These are phyloP conservation scores for Clavispora vitiphila DNA, from an alignment of 805 yeast species.

Conservation along the genomic window DNA sequence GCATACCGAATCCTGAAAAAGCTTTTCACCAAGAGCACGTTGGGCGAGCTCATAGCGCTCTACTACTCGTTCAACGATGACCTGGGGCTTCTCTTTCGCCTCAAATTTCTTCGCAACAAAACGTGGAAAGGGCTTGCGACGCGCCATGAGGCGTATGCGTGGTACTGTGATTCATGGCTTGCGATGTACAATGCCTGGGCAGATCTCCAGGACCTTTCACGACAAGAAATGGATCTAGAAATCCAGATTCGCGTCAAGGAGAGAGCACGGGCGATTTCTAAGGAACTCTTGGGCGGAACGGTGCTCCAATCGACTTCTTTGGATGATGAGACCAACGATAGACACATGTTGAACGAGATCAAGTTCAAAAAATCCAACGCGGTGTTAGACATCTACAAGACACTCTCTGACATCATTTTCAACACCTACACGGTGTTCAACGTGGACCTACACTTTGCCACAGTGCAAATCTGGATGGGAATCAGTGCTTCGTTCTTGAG, in stretches of 20 bases:
- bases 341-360: constrained; percentile 23
- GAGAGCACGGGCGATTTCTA: constrained; percentile 43
- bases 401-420: constrained; percentile 35
- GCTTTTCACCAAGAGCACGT: constrained; percentile 37
- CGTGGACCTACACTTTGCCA: constrained; percentile 27
- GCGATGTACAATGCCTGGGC: constrained; percentile 49
- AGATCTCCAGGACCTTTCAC: constrained; percentile 37
- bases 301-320: constrained; percentile 7
- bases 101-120: constrained; percentile 41
- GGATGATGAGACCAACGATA: constrained; percentile 20
- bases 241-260: constrained; percentile 60
- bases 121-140: constrained; percentile 33
- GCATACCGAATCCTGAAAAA: constrained; percentile 12
- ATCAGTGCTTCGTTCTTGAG: constrained; percentile 36
- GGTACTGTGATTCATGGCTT: constrained; percentile 63
- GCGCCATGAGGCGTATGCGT: constrained; percentile 59
- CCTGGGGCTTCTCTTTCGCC: constrained; percentile 48
- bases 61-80: constrained; percentile 69
- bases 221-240: constrained; percentile 47
- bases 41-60: constrained; percentile 50
- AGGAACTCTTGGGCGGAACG: constrained; percentile 29
- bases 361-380: constrained; percentile 34
- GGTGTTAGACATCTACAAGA: constrained; percentile 35
- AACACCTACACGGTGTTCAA: constrained; percentile 39
- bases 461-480: constrained; percentile 44